Conservation (phyloP, 2,329 filamentous ascomycete species). For the Elsinoe perseae region DNA sequence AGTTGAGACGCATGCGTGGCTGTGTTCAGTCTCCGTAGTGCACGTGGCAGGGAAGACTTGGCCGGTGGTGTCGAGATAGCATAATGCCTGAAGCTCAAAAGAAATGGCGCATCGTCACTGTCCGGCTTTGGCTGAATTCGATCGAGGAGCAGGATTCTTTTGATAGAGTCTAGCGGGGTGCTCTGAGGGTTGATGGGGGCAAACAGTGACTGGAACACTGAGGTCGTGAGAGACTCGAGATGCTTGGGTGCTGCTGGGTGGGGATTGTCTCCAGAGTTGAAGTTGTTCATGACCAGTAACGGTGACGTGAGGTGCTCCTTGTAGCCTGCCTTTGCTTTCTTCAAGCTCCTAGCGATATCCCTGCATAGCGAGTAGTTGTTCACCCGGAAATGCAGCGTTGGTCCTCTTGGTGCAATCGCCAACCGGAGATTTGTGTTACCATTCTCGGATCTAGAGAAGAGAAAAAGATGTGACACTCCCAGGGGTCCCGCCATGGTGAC, state of each 20-base stretch:
- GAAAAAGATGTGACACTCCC: constrained; percentile 82
- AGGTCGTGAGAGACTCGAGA: constrained; percentile 85
- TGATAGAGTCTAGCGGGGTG: constrained; percentile 85
- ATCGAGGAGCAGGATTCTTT: constrained; percentile 82
- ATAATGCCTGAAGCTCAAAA: constrained; percentile 85
- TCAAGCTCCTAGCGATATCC: constrained; percentile 76
- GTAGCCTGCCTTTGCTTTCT: constrained; percentile 69
- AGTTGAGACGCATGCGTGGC: constrained; percentile 65
- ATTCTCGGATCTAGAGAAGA: constrained; percentile 81
- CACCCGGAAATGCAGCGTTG: constrained; percentile 87
- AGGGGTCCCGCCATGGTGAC: constrained; percentile 91
- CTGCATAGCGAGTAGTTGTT: constrained; percentile 92
- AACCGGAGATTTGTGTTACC: constrained; percentile 91
- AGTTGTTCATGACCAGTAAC: constrained; percentile 98
- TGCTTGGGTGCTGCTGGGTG: constrained; percentile 70
- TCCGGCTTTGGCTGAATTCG: constrained; percentile 50
- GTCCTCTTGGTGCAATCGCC: constrained; percentile 78
- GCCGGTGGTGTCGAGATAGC: constrained; percentile 86
- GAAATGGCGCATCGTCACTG: constrained; percentile 49
- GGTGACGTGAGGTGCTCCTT: constrained; percentile 78
- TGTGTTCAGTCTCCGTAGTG: constrained; percentile 73
- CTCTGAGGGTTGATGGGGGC: constrained; percentile 89
- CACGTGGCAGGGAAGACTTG: constrained; percentile 63
- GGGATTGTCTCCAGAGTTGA: constrained; percentile 52
- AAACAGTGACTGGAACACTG: constrained; percentile 92